Conservation (phyloP, 2,329 filamentous ascomycete species). For the Fusarium napiforme region DNA sequence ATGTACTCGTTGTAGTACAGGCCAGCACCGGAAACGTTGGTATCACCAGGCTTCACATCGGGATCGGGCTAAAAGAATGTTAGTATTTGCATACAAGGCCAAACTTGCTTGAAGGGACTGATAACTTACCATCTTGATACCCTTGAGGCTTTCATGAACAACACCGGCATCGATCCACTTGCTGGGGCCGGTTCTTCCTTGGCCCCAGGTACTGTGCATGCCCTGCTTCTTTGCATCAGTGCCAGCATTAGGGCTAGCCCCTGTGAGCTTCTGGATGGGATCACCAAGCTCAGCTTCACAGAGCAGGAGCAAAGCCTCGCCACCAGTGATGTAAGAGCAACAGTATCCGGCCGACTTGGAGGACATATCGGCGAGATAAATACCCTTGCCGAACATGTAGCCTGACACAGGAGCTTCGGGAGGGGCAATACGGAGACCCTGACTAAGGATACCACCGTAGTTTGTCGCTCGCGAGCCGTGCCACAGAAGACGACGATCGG, state of each 20-base stretch:
- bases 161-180: slow-evolving; percentile 80
- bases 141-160: slow-evolving; percentile 72
- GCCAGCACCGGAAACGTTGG: slow-evolving; percentile 56
- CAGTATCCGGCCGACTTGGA: slow-evolving; percentile 88
- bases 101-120: not conserved
- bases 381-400: slow-evolving; percentile 92
- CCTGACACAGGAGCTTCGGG: slow-evolving; percentile 82
- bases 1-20: slow-evolving; percentile 81
- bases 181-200: slow-evolving; percentile 71
- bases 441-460: slow-evolving; percentile 86
- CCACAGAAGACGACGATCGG: slow-evolving; percentile 83
- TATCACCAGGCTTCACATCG: slow-evolving; percentile 57
- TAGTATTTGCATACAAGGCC: not conserved
- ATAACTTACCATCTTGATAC: slow-evolving; percentile 71
- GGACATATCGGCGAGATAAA: slow-evolving; percentile 88
- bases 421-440: slow-evolving; percentile 90
- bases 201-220: slow-evolving; percentile 75
- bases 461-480: slow-evolving; percentile 87
- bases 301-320: slow-evolving; percentile 79
- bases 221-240: slow-evolving; percentile 69
- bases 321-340: slow-evolving; percentile 67
- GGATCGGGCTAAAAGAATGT: slow-evolving; percentile 59
- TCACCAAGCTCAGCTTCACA: slow-evolving; percentile 83
- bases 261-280: slow-evolving; percentile 72
- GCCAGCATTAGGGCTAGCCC: slow-evolving; percentile 70